phyloP scores from a whole-genome alignment of 176 grass and related monocot genomes.

The Oryza coarctata region DNA sequence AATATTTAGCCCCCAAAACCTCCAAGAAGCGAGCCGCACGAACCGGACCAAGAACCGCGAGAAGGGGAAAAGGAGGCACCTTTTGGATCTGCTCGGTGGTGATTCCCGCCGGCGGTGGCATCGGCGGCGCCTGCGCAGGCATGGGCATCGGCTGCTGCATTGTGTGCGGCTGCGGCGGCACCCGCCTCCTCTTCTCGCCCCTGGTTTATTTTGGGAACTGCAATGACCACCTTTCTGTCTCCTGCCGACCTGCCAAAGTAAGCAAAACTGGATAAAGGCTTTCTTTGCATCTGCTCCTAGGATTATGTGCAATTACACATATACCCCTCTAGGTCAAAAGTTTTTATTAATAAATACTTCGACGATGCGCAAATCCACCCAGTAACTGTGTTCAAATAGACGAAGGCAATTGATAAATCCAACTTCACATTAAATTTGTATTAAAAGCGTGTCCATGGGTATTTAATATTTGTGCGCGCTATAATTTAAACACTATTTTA shows the following conservation, averaged over 20 bases:
- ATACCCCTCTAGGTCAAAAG: not conserved
- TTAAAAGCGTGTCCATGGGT: too few relatives aligned
- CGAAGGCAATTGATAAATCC: too few relatives aligned
- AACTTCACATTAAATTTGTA: too few relatives aligned
- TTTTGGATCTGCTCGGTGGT: constrained; percentile 63
- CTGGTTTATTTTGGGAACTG: not conserved
- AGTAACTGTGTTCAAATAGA: too few relatives aligned
- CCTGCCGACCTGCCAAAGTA: not conserved
- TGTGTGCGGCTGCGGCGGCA: constrained; percentile 1
- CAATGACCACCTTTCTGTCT: not conserved
- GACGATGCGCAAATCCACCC: too few relatives aligned
- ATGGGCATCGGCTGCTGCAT: constrained; percentile 53
- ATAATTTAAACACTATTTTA: too few relatives aligned
- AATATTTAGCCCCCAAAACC: constrained; percentile 18
- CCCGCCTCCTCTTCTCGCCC: not conserved
- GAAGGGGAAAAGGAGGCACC: constrained; percentile 31
- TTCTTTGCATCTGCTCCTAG: not conserved
- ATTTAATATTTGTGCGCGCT: too few relatives aligned
- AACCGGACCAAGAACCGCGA: not conserved
- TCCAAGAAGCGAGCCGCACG: not conserved
- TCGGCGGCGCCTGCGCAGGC: constrained; percentile 26
- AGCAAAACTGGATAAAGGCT: not conserved
- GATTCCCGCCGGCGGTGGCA: constrained; percentile 36
- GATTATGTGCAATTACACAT: not conserved
- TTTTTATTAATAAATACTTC: too few relatives aligned